These are phyloP conservation scores for Trichophyton rubrum DNA, from an alignment of 2,329 filamentous ascomycete species.

Conservation along the genomic window DNA sequence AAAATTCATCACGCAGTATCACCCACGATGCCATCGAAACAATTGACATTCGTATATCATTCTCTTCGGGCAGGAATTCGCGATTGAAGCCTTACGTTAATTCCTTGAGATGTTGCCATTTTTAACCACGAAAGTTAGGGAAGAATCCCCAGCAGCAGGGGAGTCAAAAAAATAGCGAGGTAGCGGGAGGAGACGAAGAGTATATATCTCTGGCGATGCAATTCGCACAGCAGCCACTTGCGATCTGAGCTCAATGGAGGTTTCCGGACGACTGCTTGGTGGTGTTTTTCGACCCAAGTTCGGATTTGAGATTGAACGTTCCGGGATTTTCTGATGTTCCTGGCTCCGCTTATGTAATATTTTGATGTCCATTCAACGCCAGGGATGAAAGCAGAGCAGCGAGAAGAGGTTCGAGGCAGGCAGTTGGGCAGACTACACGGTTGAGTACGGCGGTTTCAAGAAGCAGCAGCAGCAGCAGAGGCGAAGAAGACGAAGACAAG, in stretches of 20 bases:
- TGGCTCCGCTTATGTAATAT: constrained; percentile 1
- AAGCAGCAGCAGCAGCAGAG: too few species aligned
- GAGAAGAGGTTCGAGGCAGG: not conserved
- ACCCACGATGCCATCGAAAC: not conserved
- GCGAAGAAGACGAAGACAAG: not conserved
- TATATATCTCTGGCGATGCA: not conserved
- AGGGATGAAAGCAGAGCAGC: not conserved
- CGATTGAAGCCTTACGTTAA: constrained; percentile 43
- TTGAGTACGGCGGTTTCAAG: not conserved
- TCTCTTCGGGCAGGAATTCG: not conserved
- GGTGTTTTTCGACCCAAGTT: not conserved
- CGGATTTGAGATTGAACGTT: constrained; percentile 1
- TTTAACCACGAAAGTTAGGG: constrained; percentile 24
- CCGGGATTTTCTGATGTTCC: constrained; percentile 3
- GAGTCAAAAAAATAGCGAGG: constrained; percentile 9
- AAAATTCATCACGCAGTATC: not conserved
- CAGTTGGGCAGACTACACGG: not conserved
- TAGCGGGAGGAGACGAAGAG: not conserved
- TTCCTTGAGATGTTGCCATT: constrained; percentile 55
- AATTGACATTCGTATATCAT: not conserved
- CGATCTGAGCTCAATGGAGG: not conserved
- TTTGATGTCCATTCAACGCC: not conserved
- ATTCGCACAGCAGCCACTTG: not conserved
- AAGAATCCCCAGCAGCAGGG: constrained; percentile 25
- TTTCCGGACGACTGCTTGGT: not conserved